phyloP scores from a whole-genome alignment of 2,329 filamentous ascomycete genomes.

The Nakataea oryzae region DNA sequence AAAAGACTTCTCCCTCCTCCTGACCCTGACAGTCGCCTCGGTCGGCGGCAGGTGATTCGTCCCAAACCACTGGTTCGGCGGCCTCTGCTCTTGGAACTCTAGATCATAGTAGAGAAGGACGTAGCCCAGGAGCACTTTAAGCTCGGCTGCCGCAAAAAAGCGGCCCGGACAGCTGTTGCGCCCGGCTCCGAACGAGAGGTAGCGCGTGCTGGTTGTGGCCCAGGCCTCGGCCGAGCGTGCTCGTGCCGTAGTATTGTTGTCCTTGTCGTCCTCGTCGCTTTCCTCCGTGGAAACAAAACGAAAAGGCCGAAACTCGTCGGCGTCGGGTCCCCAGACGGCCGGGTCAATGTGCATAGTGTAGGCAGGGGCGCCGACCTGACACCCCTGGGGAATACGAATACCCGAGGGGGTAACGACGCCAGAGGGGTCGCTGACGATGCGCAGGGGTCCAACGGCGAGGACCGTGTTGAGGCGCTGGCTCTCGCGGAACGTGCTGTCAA shows the following conservation, averaged over 20 bases:
- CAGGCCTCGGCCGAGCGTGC: background rate
- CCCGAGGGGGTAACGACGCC: background rate
- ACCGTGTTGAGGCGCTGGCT: conserved; percentile 14
- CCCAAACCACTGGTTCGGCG: background rate
- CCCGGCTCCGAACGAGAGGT: background rate
- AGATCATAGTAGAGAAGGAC: background rate
- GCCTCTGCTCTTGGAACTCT: background rate
- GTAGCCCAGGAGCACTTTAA: background rate
- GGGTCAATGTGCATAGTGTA: background rate
- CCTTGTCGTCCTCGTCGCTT: too few relatives aligned
- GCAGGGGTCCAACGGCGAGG: background rate
- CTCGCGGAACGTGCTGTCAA: conserved; percentile 22
- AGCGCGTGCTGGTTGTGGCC: background rate
- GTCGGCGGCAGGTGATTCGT: conserved; percentile 1
- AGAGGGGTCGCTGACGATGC: background rate
- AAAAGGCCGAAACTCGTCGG: background rate
- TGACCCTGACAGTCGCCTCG: background rate
- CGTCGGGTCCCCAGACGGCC: background rate
- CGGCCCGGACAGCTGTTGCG: background rate
- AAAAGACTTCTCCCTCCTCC: background rate
- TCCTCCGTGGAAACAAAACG: background rate
- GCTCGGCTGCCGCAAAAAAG: background rate
- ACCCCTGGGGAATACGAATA: background rate
- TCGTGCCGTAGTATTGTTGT: background rate
- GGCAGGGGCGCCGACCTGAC: background rate